These are phyloP conservation scores for Saxophila tyrrhenica DNA, from an alignment of 495 filamentous ascomycete species.

Conservation along the genomic window DNA sequence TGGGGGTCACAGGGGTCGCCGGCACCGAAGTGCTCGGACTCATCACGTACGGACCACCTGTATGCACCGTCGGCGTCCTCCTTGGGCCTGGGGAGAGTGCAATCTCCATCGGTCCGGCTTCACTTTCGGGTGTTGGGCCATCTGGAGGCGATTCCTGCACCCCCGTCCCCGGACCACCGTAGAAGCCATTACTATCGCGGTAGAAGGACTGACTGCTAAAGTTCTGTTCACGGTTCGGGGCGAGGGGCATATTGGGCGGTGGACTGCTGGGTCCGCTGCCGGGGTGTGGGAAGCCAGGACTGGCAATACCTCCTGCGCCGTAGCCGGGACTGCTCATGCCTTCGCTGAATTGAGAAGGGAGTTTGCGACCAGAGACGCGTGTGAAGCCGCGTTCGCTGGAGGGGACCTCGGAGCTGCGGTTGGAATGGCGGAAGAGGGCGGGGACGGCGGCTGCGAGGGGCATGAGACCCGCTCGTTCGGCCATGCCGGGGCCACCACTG, in stretches of 20 bases:
- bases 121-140: constrained; percentile 1
- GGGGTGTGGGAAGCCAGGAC: too few relatives aligned
- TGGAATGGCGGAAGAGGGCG: constrained; percentile 16
- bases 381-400: constrained; percentile 19
- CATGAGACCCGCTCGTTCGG: constrained; percentile 13
- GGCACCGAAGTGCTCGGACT: neutral
- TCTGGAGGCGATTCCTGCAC: neutral
- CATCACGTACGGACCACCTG: constrained; percentile 14
- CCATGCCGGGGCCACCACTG: constrained; percentile 14
- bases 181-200: constrained; percentile 18
- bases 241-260: constrained; percentile 6
- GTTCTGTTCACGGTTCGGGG: neutral
- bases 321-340: constrained; percentile 19
- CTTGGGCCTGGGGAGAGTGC: constrained; percentile 20
- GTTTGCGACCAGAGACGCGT: constrained; percentile 21
- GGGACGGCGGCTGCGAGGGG: constrained; percentile 13
- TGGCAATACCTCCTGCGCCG: too few relatives aligned
- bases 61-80: constrained; percentile 17
- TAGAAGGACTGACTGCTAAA: constrained; percentile 14
- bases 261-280: neutral
- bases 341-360: constrained; percentile 19
- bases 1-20: neutral
- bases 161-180: constrained; percentile 6
- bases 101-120: neutral
- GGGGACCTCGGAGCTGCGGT: constrained; percentile 1